Evolutionary conservation across 2,329 filamentous ascomycete genomes (phyloP).

Genomic region (Nemania sp.): DNA sequence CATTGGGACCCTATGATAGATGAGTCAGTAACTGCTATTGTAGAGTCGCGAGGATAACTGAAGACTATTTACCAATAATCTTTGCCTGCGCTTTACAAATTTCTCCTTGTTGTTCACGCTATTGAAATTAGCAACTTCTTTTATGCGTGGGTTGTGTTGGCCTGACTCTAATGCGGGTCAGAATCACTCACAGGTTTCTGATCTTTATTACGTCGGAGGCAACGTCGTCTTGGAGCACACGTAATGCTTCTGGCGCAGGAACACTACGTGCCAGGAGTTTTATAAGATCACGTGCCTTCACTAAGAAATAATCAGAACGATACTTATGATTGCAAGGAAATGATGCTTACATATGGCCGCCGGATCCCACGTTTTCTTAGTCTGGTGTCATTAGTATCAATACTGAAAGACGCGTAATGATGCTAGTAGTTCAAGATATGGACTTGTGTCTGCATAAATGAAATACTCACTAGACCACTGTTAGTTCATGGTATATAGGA

Average conservation of each 20-base stretch:
- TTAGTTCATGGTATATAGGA: conserved; percentile 5
- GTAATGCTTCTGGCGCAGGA: conserved; percentile 88
- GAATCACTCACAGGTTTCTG: conserved; percentile 17
- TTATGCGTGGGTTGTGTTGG: neutral
- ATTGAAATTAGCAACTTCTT: conserved; percentile 68
- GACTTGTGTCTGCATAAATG: neutral
- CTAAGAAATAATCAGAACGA: conserved; percentile 15
- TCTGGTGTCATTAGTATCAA: conserved; percentile 15
- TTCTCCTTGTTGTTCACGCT: conserved; percentile 91
- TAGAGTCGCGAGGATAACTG: neutral
- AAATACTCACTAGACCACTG: conserved; percentile 10
- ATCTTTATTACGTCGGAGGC: conserved; percentile 81
- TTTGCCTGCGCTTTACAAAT: conserved; percentile 91
- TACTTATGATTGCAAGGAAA: neutral
- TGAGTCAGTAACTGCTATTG: conserved; percentile 1
- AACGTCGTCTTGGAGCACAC: conserved; percentile 89
- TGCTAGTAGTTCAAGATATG: too few relatives aligned
- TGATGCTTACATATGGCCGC: conserved; percentile 68
- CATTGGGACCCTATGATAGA: conserved; percentile 70
- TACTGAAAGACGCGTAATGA: neutral
- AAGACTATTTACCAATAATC: conserved; percentile 63
- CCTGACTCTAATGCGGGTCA: neutral
- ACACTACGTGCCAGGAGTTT: conserved; percentile 90
- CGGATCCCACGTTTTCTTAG: conserved; percentile 60
- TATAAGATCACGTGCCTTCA: conserved; percentile 92